phyloP scores from a whole-genome alignment of 225 moss, liverwort and hornwort genomes.

The Climacium dendroides region DNA sequence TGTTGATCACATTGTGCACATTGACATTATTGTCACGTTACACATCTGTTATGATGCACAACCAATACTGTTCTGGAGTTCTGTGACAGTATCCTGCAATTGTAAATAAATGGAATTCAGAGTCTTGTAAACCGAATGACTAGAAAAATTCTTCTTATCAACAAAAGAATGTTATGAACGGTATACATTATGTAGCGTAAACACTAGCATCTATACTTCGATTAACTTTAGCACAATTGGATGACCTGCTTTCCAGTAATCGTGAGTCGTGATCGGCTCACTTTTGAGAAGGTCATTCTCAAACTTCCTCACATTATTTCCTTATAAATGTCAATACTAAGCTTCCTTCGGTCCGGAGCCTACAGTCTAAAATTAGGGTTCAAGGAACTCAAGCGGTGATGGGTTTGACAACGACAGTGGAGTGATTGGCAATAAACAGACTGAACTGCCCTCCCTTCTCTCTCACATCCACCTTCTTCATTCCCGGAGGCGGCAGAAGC shows the following conservation, averaged over 20 bases:
- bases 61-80: background rate
- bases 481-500: constrained; percentile 14
- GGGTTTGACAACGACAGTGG: constrained; percentile 21
- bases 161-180: background rate
- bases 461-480: background rate
- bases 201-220: background rate
- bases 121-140: background rate
- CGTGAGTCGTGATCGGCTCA: background rate
- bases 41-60: background rate
- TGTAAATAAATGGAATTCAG: background rate
- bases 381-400: background rate
- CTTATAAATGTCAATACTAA: background rate
- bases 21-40: background rate
- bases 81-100: no score
- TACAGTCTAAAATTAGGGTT: background rate
- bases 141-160: background rate
- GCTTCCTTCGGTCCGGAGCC: background rate
- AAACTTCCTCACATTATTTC: background rate
- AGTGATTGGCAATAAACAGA: constrained; percentile 16
- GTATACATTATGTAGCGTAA: background rate
- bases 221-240: background rate
- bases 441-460: constrained; percentile 47
- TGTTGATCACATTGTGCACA: background rate
- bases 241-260: background rate
- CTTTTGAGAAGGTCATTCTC: background rate